These are phyloP conservation scores for Sungouiozyma intestinalis DNA, from an alignment of 805 yeast genomes.

Conservation along the genomic window DNA sequence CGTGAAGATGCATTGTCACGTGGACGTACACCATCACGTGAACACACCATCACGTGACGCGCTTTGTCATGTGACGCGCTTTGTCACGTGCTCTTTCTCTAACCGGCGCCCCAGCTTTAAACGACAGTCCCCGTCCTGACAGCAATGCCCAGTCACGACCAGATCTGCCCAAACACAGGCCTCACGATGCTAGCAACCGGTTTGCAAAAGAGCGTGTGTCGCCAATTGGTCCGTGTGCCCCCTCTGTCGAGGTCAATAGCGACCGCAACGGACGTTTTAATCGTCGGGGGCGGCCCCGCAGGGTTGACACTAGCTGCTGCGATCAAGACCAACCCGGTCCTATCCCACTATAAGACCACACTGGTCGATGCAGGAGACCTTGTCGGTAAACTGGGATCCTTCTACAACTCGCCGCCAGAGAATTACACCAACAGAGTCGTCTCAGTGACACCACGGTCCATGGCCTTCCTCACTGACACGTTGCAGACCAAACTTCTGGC, in stretches of 20 bases:
- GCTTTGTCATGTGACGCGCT: no score
- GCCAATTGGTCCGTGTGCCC: background rate
- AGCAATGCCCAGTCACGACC: no score
- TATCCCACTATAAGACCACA: constrained; percentile 50
- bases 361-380: constrained; percentile 68
- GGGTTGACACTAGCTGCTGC: constrained; percentile 83
- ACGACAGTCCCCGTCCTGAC: no score
- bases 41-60: no score
- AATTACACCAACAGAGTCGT: constrained; percentile 70
- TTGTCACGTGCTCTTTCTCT: no score
- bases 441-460: constrained; percentile 74
- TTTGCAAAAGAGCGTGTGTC: background rate
- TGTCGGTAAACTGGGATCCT: constrained; percentile 36
- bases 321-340: constrained; percentile 52
- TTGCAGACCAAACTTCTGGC: constrained; percentile 69
- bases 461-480: constrained; percentile 51
- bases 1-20: no score
- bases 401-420: constrained; percentile 30
- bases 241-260: background rate
- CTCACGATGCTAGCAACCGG: background rate
- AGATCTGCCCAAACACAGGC: no score
- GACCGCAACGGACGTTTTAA: constrained; percentile 51
- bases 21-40: no score
- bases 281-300: constrained; percentile 97
- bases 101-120: no score